Percentiles rank a stretch among this genome's conserved stretches.
Conservation (phyloP, 1,284 basidiomycete genomes). For the Tilletia setariae region DNA sequence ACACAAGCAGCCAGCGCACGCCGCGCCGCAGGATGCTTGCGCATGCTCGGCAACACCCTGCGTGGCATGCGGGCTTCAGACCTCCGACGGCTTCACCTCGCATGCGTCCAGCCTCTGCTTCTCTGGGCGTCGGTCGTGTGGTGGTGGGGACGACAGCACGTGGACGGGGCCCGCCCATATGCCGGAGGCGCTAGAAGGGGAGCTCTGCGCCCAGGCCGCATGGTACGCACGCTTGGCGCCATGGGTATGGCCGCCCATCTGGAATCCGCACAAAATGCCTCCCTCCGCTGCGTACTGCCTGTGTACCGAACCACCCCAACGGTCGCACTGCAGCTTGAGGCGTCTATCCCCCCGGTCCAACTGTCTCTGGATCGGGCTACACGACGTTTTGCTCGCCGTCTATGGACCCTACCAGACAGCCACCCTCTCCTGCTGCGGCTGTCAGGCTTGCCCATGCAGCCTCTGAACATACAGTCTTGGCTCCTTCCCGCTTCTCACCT, state of each 20-base stretch:
- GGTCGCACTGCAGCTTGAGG: not conserved
- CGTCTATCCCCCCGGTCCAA: not conserved
- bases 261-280: not conserved
- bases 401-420: not conserved
- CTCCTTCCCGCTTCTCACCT: not conserved
- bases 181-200: not conserved
- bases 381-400: not conserved
- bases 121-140: not conserved
- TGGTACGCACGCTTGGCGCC: not conserved
- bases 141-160: not conserved
- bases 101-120: not conserved
- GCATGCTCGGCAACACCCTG: not conserved
- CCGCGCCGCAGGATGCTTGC: not conserved
- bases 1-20: not conserved
- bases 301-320: not conserved
- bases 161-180: not conserved
- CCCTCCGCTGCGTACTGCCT: not conserved
- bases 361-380: not conserved
- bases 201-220: not conserved
- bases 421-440: conserved; percentile 3
- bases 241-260: not conserved
- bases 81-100: not conserved
- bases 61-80: not conserved
- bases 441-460: not conserved
- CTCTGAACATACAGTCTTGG: not conserved